Conservation (phyloP, 1,284 basidiomycete genomes). For the Papiliotrema terrestris region DNA sequence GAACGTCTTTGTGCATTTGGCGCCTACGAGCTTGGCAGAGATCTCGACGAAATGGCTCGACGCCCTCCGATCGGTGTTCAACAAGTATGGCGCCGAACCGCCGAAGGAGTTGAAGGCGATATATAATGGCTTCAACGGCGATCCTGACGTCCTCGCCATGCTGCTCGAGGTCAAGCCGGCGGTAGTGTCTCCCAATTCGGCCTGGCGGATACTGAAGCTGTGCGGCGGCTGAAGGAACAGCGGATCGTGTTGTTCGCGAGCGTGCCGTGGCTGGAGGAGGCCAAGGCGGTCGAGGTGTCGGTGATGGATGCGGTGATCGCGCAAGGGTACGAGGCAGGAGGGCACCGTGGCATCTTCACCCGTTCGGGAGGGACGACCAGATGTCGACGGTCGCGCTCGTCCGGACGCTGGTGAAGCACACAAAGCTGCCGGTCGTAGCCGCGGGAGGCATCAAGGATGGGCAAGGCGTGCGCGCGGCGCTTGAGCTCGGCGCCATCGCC, state of each 20-base stretch:
- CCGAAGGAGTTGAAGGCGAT: constrained; percentile 22
- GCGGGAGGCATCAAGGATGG: constrained; percentile 41
- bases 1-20: constrained; percentile 35
- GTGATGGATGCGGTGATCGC: constrained; percentile 37
- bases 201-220: constrained; percentile 16
- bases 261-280: constrained; percentile 33
- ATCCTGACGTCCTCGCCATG: constrained; percentile 26
- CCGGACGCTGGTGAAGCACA: constrained; percentile 14
- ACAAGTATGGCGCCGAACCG: constrained; percentile 13
- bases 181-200: constrained; percentile 43
- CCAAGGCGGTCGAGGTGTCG: constrained; percentile 15
- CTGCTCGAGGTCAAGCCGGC: constrained; percentile 29
- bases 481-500: constrained; percentile 27
- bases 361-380: constrained; percentile 19
- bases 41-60: constrained; percentile 23
- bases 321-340: constrained; percentile 42
- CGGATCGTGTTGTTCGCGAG: constrained; percentile 27
- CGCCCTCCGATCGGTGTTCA: constrained; percentile 20
- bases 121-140: constrained; percentile 29
- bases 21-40: constrained; percentile 6
- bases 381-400: constrained; percentile 25
- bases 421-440: constrained; percentile 29
- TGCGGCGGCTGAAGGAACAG: constrained; percentile 16
- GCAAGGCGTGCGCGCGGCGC: constrained; percentile 12
- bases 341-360: constrained; percentile 41